Evolutionary conservation across 441 rosid genomes (phyloP).

Genomic region (Populus hybrid): DNA sequence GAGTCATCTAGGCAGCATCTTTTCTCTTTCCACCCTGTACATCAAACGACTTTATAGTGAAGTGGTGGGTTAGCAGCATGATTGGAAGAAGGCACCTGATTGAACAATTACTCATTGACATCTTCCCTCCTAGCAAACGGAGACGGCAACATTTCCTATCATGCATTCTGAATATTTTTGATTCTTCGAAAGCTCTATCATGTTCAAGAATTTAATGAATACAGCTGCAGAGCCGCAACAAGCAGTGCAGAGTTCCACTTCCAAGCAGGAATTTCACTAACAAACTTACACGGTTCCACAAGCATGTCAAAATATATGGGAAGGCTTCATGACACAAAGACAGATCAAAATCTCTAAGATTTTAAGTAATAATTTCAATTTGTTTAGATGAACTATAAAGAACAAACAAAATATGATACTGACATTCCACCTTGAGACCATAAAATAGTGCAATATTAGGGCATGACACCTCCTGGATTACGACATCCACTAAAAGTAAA

Average conservation of each 20-base stretch:
- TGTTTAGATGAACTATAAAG: neutral
- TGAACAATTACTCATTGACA: too few relatives aligned
- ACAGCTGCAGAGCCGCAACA: neutral
- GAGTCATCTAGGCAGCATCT: too few relatives aligned
- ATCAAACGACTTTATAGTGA: too few relatives aligned
- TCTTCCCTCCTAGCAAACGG: too few relatives aligned
- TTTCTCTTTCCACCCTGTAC: too few relatives aligned
- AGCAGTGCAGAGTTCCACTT: neutral
- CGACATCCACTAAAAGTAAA: conserved; percentile 1
- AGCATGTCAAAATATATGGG: neutral
- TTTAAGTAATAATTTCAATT: neutral
- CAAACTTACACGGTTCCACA: neutral
- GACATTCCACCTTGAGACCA: conserved; percentile 8
- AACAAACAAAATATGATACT: conserved; percentile 4
- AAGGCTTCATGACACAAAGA: too few relatives aligned
- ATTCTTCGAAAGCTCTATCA: too few relatives aligned
- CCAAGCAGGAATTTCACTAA: neutral
- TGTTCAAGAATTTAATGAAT: too few relatives aligned
- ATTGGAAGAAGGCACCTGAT: too few relatives aligned
- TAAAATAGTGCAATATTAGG: neutral
- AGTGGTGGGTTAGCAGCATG: too few relatives aligned
- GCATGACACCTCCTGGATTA: neutral
- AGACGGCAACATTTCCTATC: too few relatives aligned
- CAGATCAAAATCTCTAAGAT: neutral
- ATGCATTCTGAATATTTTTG: too few relatives aligned